Conservation (phyloP, 306 rosid genomes). For the Dalbergia cultrata region DNA sequence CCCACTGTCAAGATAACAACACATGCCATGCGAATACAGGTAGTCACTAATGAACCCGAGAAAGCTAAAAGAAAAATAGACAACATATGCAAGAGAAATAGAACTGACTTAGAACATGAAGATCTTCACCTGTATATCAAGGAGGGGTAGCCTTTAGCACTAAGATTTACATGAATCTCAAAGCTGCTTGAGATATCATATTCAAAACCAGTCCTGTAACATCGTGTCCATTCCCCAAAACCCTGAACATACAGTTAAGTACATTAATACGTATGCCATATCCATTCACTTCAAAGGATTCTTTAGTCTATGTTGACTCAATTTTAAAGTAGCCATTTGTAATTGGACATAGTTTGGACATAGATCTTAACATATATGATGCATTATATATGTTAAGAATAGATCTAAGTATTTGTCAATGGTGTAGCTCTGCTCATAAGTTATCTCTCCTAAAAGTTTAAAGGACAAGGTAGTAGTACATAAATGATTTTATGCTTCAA, state of each 20-base stretch:
- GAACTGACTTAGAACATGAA: not conserved
- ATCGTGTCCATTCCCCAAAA: constrained; percentile 41
- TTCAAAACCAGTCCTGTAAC: not conserved
- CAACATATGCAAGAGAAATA: not conserved
- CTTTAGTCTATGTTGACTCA: constrained; percentile 8
- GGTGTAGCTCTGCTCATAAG: not conserved
- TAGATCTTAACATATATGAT: not conserved
- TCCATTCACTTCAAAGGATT: not conserved
- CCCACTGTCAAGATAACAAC: constrained; percentile 50
- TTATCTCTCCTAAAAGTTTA: no score
- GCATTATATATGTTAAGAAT: no score
- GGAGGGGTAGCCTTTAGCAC: constrained; percentile 53
- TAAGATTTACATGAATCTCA: constrained; percentile 55
- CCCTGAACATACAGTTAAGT: constrained; percentile 30
- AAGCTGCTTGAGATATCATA: not conserved
- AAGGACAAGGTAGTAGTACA: no score
- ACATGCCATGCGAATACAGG: not conserved
- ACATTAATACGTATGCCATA: not conserved
- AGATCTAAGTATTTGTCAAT: not conserved
- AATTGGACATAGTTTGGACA: not conserved
- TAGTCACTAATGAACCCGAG: not conserved
- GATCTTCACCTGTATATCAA: constrained; percentile 57
- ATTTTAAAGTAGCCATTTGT: not conserved
- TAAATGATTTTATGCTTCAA: no score
- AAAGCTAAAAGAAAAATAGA: not conserved